These are phyloP conservation scores for Rhodotorula toruloides DNA, from an alignment of 768 basidiomycete species.

Conservation along the genomic window DNA sequence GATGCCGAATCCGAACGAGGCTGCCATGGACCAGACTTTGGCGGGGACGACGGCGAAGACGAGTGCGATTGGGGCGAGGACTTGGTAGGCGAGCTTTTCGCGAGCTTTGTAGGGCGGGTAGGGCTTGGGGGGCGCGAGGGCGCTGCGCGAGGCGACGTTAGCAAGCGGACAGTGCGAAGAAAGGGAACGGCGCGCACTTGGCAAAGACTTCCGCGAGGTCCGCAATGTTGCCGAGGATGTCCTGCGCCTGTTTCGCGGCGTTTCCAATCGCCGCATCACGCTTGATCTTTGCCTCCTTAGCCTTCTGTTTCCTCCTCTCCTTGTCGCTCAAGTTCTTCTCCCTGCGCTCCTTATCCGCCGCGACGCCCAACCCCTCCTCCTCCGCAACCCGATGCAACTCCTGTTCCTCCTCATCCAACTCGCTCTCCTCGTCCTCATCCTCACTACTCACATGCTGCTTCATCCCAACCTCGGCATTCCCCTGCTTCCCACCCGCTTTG, in stretches of 20 bases:
- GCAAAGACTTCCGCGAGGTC: slow-evolving; percentile 46
- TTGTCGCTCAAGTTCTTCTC: slow-evolving; percentile 44
- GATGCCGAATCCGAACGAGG: slow-evolving; percentile 47
- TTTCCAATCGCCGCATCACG: slow-evolving; percentile 47
- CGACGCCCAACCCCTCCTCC: slow-evolving; percentile 24
- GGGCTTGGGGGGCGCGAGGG: slow-evolving; percentile 45
- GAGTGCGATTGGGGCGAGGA: slow-evolving; percentile 45
- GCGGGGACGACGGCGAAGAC: slow-evolving; percentile 39
- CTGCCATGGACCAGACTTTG: slow-evolving; percentile 45
- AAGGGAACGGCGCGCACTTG: slow-evolving; percentile 46
- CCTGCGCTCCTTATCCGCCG: slow-evolving; percentile 40
- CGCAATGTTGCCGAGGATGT: slow-evolving; percentile 46
- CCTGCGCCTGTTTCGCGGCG: slow-evolving; percentile 47
- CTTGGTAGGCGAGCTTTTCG: slow-evolving; percentile 46
- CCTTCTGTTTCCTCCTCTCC: slow-evolving; percentile 32
- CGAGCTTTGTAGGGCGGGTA: slow-evolving; percentile 47
- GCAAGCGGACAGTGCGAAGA: not conserved
- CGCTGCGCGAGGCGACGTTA: slow-evolving; percentile 36
- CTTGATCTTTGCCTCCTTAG: slow-evolving; percentile 44
- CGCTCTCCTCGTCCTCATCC: slow-evolving; percentile 37
- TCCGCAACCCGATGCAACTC: slow-evolving; percentile 21
- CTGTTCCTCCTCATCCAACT: slow-evolving; percentile 21
- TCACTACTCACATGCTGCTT: slow-evolving; percentile 19
- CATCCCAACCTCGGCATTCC: slow-evolving; percentile 42
- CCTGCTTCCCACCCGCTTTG: slow-evolving; percentile 41